These are phyloP conservation scores for Schwanniomyces vanrijiae DNA, from an alignment of 805 yeast genomes.

Conservation along the genomic window DNA sequence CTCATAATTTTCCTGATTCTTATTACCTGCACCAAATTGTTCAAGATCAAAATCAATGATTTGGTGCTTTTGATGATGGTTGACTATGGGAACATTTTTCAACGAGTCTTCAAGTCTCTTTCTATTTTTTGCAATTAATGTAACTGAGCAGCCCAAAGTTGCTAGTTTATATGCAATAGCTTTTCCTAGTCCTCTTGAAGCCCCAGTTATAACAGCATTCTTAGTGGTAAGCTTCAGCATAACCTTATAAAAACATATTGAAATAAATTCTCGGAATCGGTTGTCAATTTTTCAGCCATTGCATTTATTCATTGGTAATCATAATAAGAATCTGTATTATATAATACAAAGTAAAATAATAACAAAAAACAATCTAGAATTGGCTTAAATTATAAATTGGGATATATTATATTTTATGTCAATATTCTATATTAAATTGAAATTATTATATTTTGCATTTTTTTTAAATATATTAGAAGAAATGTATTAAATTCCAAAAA, in stretches of 20 bases:
- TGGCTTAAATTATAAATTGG: too few species aligned
- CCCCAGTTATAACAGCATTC: slow-evolving; percentile 41
- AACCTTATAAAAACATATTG: neutral
- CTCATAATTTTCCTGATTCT: slow-evolving; percentile 9
- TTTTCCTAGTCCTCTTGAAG: slow-evolving; percentile 38
- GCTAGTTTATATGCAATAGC: slow-evolving; percentile 30
- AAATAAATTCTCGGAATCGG: neutral
- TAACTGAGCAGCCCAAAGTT: slow-evolving; percentile 27
- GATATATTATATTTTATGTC: too few species aligned
- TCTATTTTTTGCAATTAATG: slow-evolving; percentile 36
- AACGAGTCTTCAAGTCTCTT: slow-evolving; percentile 28
- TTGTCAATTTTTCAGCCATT: neutral
- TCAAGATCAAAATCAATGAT: slow-evolving; percentile 35
- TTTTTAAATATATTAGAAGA: too few species aligned
- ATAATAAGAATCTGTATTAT: too few species aligned
- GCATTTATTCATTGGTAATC: too few species aligned
- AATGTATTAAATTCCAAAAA: too few species aligned
- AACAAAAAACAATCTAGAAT: too few species aligned
- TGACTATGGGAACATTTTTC: slow-evolving; percentile 11
- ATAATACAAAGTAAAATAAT: too few species aligned
- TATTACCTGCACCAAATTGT: slow-evolving; percentile 12
- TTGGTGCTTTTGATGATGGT: slow-evolving; percentile 24
- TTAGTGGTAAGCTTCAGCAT: slow-evolving; percentile 4
- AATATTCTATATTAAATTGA: too few species aligned
- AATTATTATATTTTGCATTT: too few species aligned